Evolutionary conservation across 371 early-diverging fungal species (phyloP), one percentile per base, ranked within the genome.

Genomic region (Saksenaea vasiformis): DNA sequence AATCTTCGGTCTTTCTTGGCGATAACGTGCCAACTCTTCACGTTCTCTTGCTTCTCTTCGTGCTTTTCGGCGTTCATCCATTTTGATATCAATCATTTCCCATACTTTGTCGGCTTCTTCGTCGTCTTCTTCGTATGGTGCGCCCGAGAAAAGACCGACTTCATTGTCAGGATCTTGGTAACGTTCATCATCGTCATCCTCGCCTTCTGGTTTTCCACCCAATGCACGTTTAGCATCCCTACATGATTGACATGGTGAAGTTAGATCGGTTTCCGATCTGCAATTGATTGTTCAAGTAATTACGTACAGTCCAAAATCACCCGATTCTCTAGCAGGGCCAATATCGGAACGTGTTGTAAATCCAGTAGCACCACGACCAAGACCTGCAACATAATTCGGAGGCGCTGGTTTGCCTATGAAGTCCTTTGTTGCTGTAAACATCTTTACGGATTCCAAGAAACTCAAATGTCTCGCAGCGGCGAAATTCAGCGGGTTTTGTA

Each of bases 341-440:
- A 98, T 95, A 82, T 97, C 98, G 3, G 97, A 95, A 28, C 97
- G 91, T n/a, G 98, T 98, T 3, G 98, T 98, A 71, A 98, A 98
- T 5, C 98, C 97, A 8, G 95, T 93, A 0, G 98, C 98, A 66
- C 93, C 98, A 78, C 98, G 87, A 28, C 97, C 98, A 9, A 97
- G 79, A 69, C 98, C 98, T 22, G 98, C 98, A 61, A 98, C 94
- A 70, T 98, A 98, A 67, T 93, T 94, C 10, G 92, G 89, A 13
- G 93, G 94, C 5, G 93, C 94, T 34, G 92, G 85, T 66, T 93
- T 92, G 26, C 93, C 93, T 66, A 93, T 72, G 68, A 93, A 93
- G 69, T 93, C 93, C 75, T 93, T 93, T 1, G 90, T 89, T 2
- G 81, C 87, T 22, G 84, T 76, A 76, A 85, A 89, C 93, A 93